Evolutionary conservation across 345 rosid genomes (phyloP).

Genomic region (Nephelium lappaceum): DNA sequence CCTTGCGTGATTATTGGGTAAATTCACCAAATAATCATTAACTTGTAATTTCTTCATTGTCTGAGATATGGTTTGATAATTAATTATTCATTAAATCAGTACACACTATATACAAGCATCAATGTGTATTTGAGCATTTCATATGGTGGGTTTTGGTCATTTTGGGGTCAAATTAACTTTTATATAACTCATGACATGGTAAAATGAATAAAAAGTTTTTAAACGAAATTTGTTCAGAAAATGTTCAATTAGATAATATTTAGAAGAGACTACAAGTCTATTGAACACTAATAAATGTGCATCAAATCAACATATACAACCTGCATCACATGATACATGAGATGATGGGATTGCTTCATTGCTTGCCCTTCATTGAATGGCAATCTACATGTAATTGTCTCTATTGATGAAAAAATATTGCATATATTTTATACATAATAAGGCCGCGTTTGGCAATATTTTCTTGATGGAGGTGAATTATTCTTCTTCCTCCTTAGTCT

Average conservation of each 20-base stretch:
- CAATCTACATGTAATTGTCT: neutral
- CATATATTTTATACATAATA: neutral
- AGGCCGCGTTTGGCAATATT: neutral
- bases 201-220: too few species aligned
- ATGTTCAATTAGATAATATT: neutral
- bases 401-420: neutral
- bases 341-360: neutral
- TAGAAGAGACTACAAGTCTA: neutral
- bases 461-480: neutral
- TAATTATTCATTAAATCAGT: neutral
- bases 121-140: neutral
- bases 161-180: neutral
- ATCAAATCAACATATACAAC: constrained; percentile 7
- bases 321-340: neutral
- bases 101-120: neutral
- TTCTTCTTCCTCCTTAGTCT: neutral
- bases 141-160: neutral
- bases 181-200: neutral
- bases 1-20: constrained; percentile 21
- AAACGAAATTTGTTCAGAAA: neutral
- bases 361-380: neutral
- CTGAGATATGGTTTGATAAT: neutral
- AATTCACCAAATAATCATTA: neutral
- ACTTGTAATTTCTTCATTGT: neutral
- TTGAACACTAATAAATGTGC: neutral